phyloP scores from a whole-genome alignment of 306 rosid species.

The Clitoria ternatea region DNA sequence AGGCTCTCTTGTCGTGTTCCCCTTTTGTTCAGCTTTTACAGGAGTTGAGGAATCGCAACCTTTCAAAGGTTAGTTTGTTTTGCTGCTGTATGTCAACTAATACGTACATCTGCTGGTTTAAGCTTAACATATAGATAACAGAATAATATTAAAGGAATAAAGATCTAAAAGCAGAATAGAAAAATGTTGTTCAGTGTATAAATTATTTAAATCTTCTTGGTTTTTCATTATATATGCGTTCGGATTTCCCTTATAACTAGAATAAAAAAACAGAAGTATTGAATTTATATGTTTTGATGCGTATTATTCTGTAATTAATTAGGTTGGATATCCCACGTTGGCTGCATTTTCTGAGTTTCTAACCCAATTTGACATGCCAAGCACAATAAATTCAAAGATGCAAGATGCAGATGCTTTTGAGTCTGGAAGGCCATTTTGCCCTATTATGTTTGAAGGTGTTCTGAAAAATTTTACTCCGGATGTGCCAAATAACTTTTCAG shows the following conservation, averaged over 20 bases:
- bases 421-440: constrained; percentile 72
- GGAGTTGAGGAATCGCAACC: constrained; percentile 50
- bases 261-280: neutral
- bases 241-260: neutral
- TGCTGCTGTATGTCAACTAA: constrained; percentile 2
- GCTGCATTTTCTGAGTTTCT: constrained; percentile 72
- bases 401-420: constrained; percentile 50
- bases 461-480: constrained; percentile 75
- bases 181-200: neutral
- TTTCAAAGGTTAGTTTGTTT: constrained; percentile 58
- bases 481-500: constrained; percentile 53
- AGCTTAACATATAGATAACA: neutral
- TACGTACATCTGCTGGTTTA: neutral
- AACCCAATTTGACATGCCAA: constrained; percentile 63
- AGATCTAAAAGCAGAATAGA: neutral
- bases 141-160: neutral
- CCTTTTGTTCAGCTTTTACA: constrained; percentile 79
- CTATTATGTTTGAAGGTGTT: constrained; percentile 79
- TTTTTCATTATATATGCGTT: neutral
- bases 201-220: neutral
- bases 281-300: constrained; percentile 9
- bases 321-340: constrained; percentile 80
- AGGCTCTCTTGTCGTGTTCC: constrained; percentile 87
- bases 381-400: constrained; percentile 35
- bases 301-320: constrained; percentile 13